Evolutionary conservation across 352 stramenopile genomes (phyloP).

Genomic region (Aphanomyces euteiches): DNA sequence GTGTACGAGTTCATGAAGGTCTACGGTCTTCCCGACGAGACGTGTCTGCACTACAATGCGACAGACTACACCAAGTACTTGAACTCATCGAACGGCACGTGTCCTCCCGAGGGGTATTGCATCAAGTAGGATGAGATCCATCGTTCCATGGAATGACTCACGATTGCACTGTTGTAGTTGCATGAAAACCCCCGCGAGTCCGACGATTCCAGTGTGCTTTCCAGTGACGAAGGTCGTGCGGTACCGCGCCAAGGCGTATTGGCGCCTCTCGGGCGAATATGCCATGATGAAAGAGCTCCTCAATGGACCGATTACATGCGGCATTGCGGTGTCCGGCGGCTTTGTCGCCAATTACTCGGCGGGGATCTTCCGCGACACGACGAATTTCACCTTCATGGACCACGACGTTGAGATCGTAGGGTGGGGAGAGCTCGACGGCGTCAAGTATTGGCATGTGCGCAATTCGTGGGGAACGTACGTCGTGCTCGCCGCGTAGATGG

Average conservation of each 20-base stretch:
- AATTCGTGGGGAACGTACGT: constrained; percentile 81
- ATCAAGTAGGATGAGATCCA: constrained; percentile 62
- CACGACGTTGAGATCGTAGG: constrained; percentile 91
- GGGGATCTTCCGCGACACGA: constrained; percentile 89
- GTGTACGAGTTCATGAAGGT: constrained; percentile 79
- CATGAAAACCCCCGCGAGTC: constrained; percentile 65
- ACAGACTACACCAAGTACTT: constrained; percentile 76
- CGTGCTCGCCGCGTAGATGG: background rate
- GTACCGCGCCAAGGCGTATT: constrained; percentile 69
- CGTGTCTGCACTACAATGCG: constrained; percentile 74
- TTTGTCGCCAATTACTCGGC: constrained; percentile 90
- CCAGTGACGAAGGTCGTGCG: constrained; percentile 73
- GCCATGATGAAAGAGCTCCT: constrained; percentile 80
- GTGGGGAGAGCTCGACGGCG: constrained; percentile 80
- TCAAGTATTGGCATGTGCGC: constrained; percentile 92
- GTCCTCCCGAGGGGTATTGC: constrained; percentile 68
- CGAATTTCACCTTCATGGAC: constrained; percentile 74
- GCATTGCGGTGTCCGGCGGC: constrained; percentile 87
- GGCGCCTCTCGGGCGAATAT: constrained; percentile 60
- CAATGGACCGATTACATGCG: constrained; percentile 89
- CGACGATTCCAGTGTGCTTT: constrained; percentile 47
- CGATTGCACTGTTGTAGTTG: constrained; percentile 39
- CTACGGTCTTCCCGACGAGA: constrained; percentile 73
- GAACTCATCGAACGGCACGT: constrained; percentile 53
- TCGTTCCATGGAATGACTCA: constrained; percentile 8